Evolutionary conservation across 208 protist species (phyloP).

Genomic region (Leishmania tropica): DNA sequence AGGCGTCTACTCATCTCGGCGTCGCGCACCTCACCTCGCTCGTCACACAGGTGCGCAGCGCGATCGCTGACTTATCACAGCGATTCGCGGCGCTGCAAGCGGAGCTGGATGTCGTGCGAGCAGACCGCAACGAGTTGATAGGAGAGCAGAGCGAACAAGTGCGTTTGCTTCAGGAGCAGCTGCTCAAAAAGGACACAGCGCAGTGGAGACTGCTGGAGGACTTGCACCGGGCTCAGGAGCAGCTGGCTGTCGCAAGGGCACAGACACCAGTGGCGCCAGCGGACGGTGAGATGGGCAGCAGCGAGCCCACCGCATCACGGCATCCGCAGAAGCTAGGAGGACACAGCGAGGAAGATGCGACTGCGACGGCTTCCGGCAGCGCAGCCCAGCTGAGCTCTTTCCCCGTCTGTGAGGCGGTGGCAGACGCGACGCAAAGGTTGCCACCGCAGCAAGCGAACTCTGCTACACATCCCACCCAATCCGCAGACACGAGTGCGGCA

Average conservation of each 20-base stretch:
- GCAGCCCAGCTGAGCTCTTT: not conserved
- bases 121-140: constrained; percentile 71
- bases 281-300: not conserved
- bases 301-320: not conserved
- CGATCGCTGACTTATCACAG: constrained; percentile 3
- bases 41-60: constrained; percentile 1
- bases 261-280: not conserved
- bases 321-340: not conserved
- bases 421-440: not conserved
- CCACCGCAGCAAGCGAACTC: not conserved
- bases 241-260: not conserved
- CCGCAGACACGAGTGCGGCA: not conserved
- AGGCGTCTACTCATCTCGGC: not conserved
- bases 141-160: constrained; percentile 57
- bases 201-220: constrained; percentile 26
- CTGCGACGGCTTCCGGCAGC: not conserved
- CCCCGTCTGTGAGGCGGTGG: not conserved
- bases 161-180: constrained; percentile 41
- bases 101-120: constrained; percentile 70
- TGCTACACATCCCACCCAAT: not conserved
- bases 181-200: constrained; percentile 39
- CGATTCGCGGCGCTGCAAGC: constrained; percentile 41
- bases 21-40: constrained; percentile 3
- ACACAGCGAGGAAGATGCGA: not conserved
- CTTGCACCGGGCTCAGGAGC: constrained; percentile 6